A percentile compares a stretch with the other conserved stretches of the same genome.
These are phyloP conservation scores for Ophiorrhiza pumila DNA, from an alignment of 257 asterid species.

Conservation along the genomic window DNA sequence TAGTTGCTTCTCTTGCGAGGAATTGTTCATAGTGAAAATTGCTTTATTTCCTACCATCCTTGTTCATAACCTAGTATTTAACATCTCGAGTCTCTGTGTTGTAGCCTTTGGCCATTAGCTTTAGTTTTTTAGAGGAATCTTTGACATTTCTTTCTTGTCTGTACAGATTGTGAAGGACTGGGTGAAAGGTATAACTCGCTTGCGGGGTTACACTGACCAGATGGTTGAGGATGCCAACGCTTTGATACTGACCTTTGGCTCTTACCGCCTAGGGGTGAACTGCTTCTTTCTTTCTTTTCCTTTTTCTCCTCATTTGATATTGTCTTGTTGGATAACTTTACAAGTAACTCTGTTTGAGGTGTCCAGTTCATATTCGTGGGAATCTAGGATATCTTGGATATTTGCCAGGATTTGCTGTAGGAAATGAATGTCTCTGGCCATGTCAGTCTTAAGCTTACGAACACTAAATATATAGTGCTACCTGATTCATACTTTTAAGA, in stretches of 20 bases:
- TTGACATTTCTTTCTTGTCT: not conserved
- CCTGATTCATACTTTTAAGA: too few species aligned
- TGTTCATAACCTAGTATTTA: not conserved
- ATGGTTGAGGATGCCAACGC: conserved; percentile 96
- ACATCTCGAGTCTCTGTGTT: not conserved
- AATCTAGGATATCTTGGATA: not conserved
- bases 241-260: conserved; percentile 81
- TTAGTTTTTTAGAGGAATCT: not conserved
- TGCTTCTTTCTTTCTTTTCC: conserved; percentile 13
- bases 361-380: not conserved
- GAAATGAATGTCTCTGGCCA: not conserved
- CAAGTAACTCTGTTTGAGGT: not conserved
- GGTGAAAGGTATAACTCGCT: conserved; percentile 36
- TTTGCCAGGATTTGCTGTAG: not conserved
- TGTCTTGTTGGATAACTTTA: not conserved
- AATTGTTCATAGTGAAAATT: too few species aligned
- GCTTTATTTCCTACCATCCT: not conserved
- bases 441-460: not conserved
- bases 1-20: too few species aligned
- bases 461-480: too few species aligned
- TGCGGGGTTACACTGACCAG: conserved; percentile 32
- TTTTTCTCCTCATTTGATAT: not conserved
- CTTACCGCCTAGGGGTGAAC: conserved; percentile 91
- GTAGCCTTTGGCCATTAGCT: too few species aligned
- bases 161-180: conserved; percentile 38